These are phyloP conservation scores for Penicillium sp. DNA, from an alignment of 2,329 filamentous ascomycete species.

Conservation along the genomic window DNA sequence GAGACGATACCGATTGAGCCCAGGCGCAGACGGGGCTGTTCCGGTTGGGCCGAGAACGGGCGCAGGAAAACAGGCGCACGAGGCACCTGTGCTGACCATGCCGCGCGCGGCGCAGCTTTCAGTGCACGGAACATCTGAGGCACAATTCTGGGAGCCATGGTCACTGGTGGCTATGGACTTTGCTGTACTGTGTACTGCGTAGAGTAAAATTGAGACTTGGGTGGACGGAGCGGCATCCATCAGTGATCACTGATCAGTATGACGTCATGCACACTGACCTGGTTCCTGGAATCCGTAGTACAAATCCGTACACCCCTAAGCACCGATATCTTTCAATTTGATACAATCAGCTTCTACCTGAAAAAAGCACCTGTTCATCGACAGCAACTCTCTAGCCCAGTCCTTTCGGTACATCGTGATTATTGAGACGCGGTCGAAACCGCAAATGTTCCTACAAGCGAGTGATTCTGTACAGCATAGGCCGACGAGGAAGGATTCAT, in stretches of 20 bases:
- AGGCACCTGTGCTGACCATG: conserved; percentile 22
- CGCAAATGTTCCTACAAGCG: background rate
- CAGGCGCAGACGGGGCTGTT: conserved; percentile 36
- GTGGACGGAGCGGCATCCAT: no score
- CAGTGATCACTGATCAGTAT: background rate
- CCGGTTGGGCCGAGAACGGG: conserved; percentile 27
- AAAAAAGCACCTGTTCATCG: background rate
- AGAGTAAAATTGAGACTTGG: conserved; percentile 6
- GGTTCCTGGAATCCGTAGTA: no score
- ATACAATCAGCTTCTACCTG: no score
- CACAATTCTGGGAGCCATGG: conserved; percentile 30
- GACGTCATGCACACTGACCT: conserved; percentile 1
- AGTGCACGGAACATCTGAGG: conserved; percentile 29
- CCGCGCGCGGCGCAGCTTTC: conserved; percentile 22
- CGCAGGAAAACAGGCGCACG: conserved; percentile 29
- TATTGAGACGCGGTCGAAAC: background rate
- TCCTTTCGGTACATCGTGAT: background rate
- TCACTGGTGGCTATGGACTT: conserved; percentile 19
- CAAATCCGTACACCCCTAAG: no score
- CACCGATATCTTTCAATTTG: no score
- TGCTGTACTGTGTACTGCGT: no score
- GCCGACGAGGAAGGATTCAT: background rate
- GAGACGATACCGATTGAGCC: conserved; percentile 32
- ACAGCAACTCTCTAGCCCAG: background rate
- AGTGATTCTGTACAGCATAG: background rate